Evolutionary conservation across 352 stramenopile species (phyloP).

Genomic region (Pythium apleroticum): DNA sequence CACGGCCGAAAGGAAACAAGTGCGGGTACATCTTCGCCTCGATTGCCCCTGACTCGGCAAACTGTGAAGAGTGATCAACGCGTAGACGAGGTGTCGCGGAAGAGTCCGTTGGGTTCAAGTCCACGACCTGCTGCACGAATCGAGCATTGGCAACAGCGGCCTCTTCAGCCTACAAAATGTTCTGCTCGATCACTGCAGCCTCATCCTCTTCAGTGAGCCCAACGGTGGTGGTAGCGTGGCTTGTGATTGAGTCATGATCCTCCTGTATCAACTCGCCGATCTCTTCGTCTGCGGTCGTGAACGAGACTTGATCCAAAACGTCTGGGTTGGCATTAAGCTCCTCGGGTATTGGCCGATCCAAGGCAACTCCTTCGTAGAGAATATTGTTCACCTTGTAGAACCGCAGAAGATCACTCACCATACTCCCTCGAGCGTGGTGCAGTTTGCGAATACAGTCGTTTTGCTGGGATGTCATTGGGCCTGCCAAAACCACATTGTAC

Average conservation of each 20-base stretch:
- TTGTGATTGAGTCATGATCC: too few relatives aligned
- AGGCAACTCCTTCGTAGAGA: too few relatives aligned
- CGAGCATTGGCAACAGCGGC: not conserved
- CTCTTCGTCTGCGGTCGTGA: too few relatives aligned
- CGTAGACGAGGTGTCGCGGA: not conserved
- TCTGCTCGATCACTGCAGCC: conserved; percentile 18
- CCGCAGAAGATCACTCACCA: conserved; percentile 1
- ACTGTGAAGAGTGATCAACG: conserved; percentile 17
- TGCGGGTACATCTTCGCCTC: conserved; percentile 23
- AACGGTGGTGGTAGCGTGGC: too few relatives aligned
- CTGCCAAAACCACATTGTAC: conserved; percentile 26
- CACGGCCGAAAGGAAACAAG: conserved; percentile 23
- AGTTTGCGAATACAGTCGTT: conserved; percentile 20
- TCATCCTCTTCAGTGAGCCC: too few relatives aligned
- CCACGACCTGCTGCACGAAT: conserved; percentile 16
- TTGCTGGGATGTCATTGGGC: conserved; percentile 21
- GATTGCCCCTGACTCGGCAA: not conserved
- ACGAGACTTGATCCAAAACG: too few relatives aligned
- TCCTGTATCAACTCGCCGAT: too few relatives aligned
- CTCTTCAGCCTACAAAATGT: conserved; percentile 7
- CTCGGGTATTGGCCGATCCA: too few relatives aligned
- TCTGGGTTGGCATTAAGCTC: too few relatives aligned
- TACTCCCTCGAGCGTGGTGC: conserved; percentile 3
- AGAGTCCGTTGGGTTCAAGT: conserved; percentile 13
- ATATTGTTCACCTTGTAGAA: conserved; percentile 18